phyloP scores from a whole-genome alignment of 306 rosid species.

The Begonia fuchsioides region DNA sequence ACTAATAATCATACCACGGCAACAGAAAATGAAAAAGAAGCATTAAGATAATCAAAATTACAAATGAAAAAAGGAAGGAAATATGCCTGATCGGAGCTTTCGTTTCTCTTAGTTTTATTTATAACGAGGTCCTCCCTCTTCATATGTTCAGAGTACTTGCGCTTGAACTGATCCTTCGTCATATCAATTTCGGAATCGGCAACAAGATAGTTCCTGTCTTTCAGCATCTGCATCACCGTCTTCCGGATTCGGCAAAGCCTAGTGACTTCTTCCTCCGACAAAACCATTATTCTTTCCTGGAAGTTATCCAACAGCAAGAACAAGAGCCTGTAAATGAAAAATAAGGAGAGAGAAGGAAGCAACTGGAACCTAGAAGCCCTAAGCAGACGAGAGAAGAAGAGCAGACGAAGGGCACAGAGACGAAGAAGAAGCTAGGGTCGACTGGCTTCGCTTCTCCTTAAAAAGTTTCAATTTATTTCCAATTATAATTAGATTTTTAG shows the following conservation, averaged over 20 bases:
- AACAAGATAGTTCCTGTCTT: slow-evolving; percentile 33
- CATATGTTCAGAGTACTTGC: slow-evolving; percentile 22
- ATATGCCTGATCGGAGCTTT: not conserved
- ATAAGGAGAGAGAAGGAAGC: too few species aligned
- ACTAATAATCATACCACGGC: not conserved
- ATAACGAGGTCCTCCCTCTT: slow-evolving; percentile 53
- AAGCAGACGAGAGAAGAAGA: too few species aligned
- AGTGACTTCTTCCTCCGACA: slow-evolving; percentile 32
- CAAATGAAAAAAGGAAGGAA: not conserved
- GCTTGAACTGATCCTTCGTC: slow-evolving; percentile 31
- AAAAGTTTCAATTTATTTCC: too few species aligned
- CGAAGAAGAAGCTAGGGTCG: too few species aligned
- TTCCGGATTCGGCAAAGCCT: slow-evolving; percentile 33
- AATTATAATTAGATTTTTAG: too few species aligned
- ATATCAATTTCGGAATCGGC: slow-evolving; percentile 43
- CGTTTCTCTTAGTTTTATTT: not conserved
- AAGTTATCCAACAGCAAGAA: too few species aligned
- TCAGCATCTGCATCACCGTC: slow-evolving; percentile 61
- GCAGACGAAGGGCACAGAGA: too few species aligned
- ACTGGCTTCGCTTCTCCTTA: too few species aligned
- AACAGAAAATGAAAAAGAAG: not conserved
- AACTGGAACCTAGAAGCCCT: too few species aligned
- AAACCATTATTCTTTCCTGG: slow-evolving; percentile 25
- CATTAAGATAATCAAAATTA: not conserved
- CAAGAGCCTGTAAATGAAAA: too few species aligned